These are phyloP conservation scores for Cryptococcus deneoformans DNA, from an alignment of 1,284 basidiomycete genomes.

Conservation along the genomic window DNA sequence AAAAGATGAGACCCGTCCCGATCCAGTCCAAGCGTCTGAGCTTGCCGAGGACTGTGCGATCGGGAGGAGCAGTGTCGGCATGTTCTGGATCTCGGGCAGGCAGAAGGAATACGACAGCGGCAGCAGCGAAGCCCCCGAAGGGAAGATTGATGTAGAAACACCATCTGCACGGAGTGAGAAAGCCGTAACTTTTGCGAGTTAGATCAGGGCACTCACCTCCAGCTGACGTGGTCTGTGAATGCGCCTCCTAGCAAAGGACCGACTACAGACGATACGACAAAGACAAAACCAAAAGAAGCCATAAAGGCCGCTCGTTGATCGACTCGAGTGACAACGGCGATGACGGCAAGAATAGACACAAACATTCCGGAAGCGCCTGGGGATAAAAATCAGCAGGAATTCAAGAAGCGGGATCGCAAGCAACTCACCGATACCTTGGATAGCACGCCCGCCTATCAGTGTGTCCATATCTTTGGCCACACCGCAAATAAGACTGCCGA, in stretches of 20 bases:
- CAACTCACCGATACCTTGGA: constrained; percentile 45
- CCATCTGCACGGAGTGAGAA: constrained; percentile 12
- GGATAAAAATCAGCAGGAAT: too few species aligned
- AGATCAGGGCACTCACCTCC: constrained; percentile 55
- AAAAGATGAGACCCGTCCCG: constrained; percentile 49
- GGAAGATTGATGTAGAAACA: constrained; percentile 56
- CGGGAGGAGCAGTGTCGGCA: constrained; percentile 55
- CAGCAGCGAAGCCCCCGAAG: constrained; percentile 41
- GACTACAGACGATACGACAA: constrained; percentile 47
- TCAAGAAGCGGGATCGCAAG: neutral
- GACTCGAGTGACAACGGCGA: constrained; percentile 49
- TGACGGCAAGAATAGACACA: constrained; percentile 51
- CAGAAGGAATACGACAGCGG: constrained; percentile 49
- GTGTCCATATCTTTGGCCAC: constrained; percentile 48
- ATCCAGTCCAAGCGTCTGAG: constrained; percentile 48
- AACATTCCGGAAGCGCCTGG: constrained; percentile 25
- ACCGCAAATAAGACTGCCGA: constrained; percentile 56
- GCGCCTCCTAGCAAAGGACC: constrained; percentile 50
- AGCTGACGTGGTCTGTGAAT: constrained; percentile 52
- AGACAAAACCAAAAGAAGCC: constrained; percentile 42
- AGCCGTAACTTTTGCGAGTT: constrained; percentile 34
- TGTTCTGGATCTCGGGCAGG: constrained; percentile 53
- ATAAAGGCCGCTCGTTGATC: constrained; percentile 51
- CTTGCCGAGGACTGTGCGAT: constrained; percentile 20
- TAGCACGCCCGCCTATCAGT: constrained; percentile 55